Base-by-base conservation (phyloP, 2,329 filamentous ascomycete species). In the Fusarium proliferatum region DNA sequence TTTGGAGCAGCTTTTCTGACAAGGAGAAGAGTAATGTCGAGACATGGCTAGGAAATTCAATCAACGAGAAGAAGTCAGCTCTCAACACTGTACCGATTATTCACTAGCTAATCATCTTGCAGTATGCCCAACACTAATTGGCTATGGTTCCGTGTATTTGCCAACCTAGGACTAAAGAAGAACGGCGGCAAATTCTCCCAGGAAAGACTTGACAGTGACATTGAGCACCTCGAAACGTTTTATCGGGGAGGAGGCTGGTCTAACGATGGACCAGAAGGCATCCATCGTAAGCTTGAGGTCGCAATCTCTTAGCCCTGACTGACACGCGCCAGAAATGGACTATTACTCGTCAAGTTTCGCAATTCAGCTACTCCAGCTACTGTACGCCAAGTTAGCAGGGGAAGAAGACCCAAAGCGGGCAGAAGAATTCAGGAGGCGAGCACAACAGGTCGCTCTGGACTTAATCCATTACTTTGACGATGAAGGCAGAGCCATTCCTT, bases 121-220 rank as follows among this genome's bases (percentile, higher is more conserved):
- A 94, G 92, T 69, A 95, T 95, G 88, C 89, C 88, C 4, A 88
- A 90, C 76, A 90, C 88, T 26, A 88, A 87, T 72, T 91, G 92
- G 92, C 86, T 95, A 8, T 96, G 93, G 93, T 96, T 96, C 79
- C 90, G 93, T 43, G 92, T 96, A 9, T 96, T 96, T 78, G 93
- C 93, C 43, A 96, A 96, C 75, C 86, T 96, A 2, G 93, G 93
- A 1, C 82, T 95, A 39, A 92, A 92, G 79, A 93, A 91, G 75
- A 94, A 94, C 75, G 91, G 92, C 2, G 93, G 91, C 1, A 88
- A 88, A 53, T 94, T 91, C 82, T 93, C 91, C 0, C 89, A 92
- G 71, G 87, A 90, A 49, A 87, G 91, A 28, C 87, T 95, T 28
- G 91, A 94, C 64, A 89, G 89, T 26, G 93, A 95, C 79, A 93